Evolutionary conservation across 1,139 yeast species (phyloP).

Genomic region (Blastobotrys persicus): DNA sequence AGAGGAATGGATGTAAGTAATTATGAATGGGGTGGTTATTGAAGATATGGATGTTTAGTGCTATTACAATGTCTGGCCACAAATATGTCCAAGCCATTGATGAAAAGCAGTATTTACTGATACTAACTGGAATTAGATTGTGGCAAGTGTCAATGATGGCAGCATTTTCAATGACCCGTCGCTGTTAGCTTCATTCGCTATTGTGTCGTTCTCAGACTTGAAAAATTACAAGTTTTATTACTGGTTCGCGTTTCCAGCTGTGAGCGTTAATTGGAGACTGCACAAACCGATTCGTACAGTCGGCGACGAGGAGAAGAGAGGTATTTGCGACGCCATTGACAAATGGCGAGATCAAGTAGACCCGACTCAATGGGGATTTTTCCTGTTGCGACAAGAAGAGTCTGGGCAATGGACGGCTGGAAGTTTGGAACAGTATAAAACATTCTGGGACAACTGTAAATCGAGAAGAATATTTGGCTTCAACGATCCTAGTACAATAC

Average conservation of each 20-base stretch:
- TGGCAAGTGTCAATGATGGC: slow-evolving; percentile 36
- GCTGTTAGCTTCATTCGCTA: slow-evolving; percentile 47
- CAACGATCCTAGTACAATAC: slow-evolving; percentile 57
- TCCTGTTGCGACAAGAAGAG: slow-evolving; percentile 28
- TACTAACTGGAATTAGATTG: slow-evolving; percentile 20
- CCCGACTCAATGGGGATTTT: slow-evolving; percentile 32
- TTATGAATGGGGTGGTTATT: too few relatives aligned
- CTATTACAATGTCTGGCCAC: too few relatives aligned
- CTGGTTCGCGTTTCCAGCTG: slow-evolving; percentile 82
- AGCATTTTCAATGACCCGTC: slow-evolving; percentile 42
- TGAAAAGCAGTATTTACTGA: too few relatives aligned
- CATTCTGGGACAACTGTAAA: slow-evolving; percentile 21
- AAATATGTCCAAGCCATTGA: too few relatives aligned
- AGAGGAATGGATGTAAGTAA: too few relatives aligned
- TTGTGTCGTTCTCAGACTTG: slow-evolving; percentile 79
- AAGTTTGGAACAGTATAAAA: slow-evolving; percentile 24
- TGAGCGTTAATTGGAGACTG: slow-evolving; percentile 34
- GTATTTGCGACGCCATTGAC: slow-evolving; percentile 16
- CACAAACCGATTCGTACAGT: slow-evolving; percentile 6
- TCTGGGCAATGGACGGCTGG: slow-evolving; percentile 31
- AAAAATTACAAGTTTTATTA: slow-evolving; percentile 84
- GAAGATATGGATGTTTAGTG: too few relatives aligned
- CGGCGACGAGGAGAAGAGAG: background rate
- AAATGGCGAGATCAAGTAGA: slow-evolving; percentile 23
- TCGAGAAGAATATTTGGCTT: slow-evolving; percentile 45